Evolutionary conservation across 148 eudicot species (phyloP), one percentile per base, ranked within the genome.

Genomic region (Chenopodium suecicum): DNA sequence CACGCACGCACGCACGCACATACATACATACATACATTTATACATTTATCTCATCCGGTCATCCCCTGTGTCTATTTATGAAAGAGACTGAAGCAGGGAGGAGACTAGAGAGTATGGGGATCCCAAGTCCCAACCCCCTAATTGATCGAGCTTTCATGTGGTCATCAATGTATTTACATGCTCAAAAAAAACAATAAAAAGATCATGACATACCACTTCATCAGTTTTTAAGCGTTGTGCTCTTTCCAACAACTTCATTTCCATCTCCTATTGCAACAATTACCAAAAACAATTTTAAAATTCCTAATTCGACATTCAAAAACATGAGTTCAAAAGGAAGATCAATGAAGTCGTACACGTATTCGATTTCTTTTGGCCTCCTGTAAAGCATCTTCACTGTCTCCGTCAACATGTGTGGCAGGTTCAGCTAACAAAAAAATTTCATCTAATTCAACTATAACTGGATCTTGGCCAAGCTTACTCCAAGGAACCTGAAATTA

Each of bases 391-490:
- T 94, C 98, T 83, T 91, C 98, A 84, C 87, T 90, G 83, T 89
- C 90, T 65, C 98, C 99, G 81, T 94, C 99, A 85, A 96, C 94
- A 80, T 87, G 87, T 20, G 99, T 94, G 56, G 95, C 93, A 85
- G 98, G 98, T 83, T 94, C 98, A 63, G 99, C 99, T 80, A 96
- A 84, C 75, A 96, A 84, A 83, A 80, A 96, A 34, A 96, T 96
- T 41, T 90, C 88, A 87, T 96, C 99, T 83, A 96, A 85, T 80
- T 88, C 85, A 50, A 96, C 99, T 78, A 96, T 68, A 78, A 96
- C 99, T 19, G 99, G 99, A 86, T 96, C 99, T 86, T 96, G 99
- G 80, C 99, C 99, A 85, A 96, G 97, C 90, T 97, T 92, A 89
- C 98, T 96, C 99, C 99, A 96, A 41, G 99, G 98, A 82, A 96